Evolutionary conservation across 495 filamentous ascomycete genomes (phyloP), one percentile per base, ranked within the genome.

Genomic region (Penicillium daleae): DNA sequence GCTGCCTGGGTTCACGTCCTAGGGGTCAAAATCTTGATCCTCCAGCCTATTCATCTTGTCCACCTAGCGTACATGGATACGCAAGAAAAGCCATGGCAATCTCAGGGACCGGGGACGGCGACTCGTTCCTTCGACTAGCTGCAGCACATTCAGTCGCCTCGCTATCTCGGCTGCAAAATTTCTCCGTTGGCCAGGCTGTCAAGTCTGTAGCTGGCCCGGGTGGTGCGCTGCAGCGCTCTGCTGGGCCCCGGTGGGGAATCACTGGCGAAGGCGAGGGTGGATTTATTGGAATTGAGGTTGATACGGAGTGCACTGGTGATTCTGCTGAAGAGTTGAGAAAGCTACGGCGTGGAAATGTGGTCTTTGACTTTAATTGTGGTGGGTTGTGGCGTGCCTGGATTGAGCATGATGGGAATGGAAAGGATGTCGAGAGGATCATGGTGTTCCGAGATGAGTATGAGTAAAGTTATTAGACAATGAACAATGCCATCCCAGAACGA

Each of bases 321-420:
- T 58, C 29, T 52, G 52, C 39, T 52, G 71, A 29, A 71, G 32
- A n/a, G 7, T 0, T 3, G 29, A 27, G n/a, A 52, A 82, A n/a
- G 70, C 19, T 69, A 44, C 68, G 61, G 55, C 59, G 80, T 60
- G 84, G 83, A 0, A 76, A 78, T 46, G 79, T 92, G n/a, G 79
- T 90, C 29, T 86, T 83, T 54, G 90, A 92, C 67, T 91, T 90
- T 72, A 97, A 97, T 71, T 96, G 91, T 66, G 90, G 88, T 4
- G 93, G 93, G 0, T 94, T 97, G 91, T 96, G 91, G 75, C 81
- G 92, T 31, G 91, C 90, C 8, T 95, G 88, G 85, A 72, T 92
- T 32, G 88, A 96, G 62, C 86, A 89, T 49, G 86, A 91, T 62
- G 83, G 82, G 37, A 63, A 86, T 42, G 92, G 89, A 4, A 75